phyloP scores from a whole-genome alignment of 306 rosid genomes.

The Sicyos edulis region DNA sequence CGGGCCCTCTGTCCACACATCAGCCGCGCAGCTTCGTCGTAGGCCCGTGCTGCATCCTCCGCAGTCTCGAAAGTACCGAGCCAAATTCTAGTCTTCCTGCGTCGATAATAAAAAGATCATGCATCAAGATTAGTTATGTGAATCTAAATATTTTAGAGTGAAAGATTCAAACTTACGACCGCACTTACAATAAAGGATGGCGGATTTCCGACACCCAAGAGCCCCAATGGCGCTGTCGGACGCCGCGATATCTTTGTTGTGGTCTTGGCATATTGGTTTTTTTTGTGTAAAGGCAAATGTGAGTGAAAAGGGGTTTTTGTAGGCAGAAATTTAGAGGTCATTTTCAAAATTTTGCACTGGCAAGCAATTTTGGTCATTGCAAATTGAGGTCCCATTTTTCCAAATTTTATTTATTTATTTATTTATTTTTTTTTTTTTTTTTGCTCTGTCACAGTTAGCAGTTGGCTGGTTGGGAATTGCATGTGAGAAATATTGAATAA shows the following conservation, averaged over 20 bases:
- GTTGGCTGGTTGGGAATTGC: slow-evolving; percentile 31
- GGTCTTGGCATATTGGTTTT: not conserved
- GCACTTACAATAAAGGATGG: not conserved
- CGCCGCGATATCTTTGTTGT: not conserved
- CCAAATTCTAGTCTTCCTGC: not conserved
- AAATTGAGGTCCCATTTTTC: not conserved
- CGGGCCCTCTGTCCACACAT: not conserved
- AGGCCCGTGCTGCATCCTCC: not conserved
- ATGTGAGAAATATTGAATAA: slow-evolving; percentile 28
- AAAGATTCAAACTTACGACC: slow-evolving; percentile 34
- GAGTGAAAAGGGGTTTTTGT: slow-evolving; percentile 27
- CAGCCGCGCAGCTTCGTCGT: not conserved
- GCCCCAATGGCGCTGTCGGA: not conserved
- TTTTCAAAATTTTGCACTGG: slow-evolving; percentile 31
- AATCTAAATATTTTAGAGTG: too few species aligned
- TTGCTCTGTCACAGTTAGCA: slow-evolving; percentile 22
- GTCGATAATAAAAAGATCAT: not conserved
- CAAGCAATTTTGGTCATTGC: slow-evolving; percentile 36
- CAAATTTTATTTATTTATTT: too few species aligned
- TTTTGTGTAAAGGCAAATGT: not conserved
- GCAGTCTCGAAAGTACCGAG: not conserved
- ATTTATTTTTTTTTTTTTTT: not conserved
- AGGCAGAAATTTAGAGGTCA: slow-evolving; percentile 18
- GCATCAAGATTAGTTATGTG: not conserved
- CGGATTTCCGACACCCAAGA: not conserved